Conservation (phyloP, 805 yeast genomes). For the Suhomyces xylopsoci region DNA sequence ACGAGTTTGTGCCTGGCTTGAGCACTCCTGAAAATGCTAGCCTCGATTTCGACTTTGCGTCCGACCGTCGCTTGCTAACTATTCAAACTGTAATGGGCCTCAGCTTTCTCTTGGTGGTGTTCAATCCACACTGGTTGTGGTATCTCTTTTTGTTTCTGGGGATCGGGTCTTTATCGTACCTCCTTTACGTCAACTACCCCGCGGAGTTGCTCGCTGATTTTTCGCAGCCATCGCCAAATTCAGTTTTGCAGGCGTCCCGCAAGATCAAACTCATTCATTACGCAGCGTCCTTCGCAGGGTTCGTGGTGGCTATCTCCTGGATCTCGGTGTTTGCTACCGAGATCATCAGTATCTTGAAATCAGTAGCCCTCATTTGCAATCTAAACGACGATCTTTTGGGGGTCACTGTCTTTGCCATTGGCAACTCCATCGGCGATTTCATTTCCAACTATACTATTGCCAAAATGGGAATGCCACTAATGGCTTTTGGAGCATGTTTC, state of each 20-base stretch:
- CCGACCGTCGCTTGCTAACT: slow-evolving; percentile 19
- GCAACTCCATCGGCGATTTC: slow-evolving; percentile 89
- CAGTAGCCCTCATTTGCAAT: slow-evolving; percentile 55
- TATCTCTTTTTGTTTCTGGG: slow-evolving; percentile 7
- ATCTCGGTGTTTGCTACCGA: slow-evolving; percentile 69
- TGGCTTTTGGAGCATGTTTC: slow-evolving; percentile 95
- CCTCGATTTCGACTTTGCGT: slow-evolving; percentile 13
- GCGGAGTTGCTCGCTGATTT: not conserved
- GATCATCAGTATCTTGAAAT: slow-evolving; percentile 60
- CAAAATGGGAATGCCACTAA: slow-evolving; percentile 72
- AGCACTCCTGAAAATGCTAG: not conserved
- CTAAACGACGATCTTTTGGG: slow-evolving; percentile 82
- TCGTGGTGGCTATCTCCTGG: slow-evolving; percentile 62
- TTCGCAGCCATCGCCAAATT: not conserved
- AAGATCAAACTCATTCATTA: slow-evolving; percentile 16
- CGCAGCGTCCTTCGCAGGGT: slow-evolving; percentile 51
- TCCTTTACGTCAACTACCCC: slow-evolving; percentile 8
- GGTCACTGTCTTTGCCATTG: slow-evolving; percentile 83
- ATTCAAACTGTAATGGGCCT: slow-evolving; percentile 31
- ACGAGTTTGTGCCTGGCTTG: not conserved
- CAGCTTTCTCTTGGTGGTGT: slow-evolving; percentile 18
- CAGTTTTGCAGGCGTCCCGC: not conserved
- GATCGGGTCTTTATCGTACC: not conserved
- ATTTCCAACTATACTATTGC: slow-evolving; percentile 82
- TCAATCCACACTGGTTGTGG: not conserved